Conservation (phyloP, 2,329 filamentous ascomycete species). For the Drechslerella stenobrocha region DNA sequence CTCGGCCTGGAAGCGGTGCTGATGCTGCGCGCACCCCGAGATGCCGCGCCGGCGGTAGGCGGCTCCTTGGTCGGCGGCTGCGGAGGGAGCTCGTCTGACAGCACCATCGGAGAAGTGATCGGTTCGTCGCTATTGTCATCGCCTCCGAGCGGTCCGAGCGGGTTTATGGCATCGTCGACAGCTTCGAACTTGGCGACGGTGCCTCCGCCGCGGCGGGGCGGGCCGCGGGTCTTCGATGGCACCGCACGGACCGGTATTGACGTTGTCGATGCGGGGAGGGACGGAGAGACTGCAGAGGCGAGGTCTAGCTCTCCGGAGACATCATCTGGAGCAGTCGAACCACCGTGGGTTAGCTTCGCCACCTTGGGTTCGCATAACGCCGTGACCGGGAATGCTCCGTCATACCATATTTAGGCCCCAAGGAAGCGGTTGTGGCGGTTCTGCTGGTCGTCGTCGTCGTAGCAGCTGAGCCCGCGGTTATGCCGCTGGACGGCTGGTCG, state of each 20-base stretch:
- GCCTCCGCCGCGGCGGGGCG: conserved; percentile 66
- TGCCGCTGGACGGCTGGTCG: conserved; percentile 43
- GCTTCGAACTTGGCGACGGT: conserved; percentile 78
- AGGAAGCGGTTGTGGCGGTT: not conserved
- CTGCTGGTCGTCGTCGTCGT: not conserved
- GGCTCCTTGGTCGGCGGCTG: conserved; percentile 70
- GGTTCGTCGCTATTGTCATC: conserved; percentile 56
- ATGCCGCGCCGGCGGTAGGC: conserved; percentile 65
- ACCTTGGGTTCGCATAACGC: not conserved
- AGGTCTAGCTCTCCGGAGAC: conserved; percentile 14
- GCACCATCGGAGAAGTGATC: conserved; percentile 50
- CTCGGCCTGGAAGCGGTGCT: conserved; percentile 58
- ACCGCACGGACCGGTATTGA: conserved; percentile 40
- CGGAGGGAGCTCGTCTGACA: conserved; percentile 64
- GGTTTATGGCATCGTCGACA: conserved; percentile 75
- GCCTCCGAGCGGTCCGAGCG: conserved; percentile 67
- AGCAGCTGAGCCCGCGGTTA: conserved; percentile 1
- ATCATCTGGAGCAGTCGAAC: conserved; percentile 19
- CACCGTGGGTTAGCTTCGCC: conserved; percentile 1
- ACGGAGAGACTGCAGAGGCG: conserved; percentile 8
- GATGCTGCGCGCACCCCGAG: conserved; percentile 59
- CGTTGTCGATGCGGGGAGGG: conserved; percentile 18
- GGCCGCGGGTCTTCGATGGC: conserved; percentile 52
- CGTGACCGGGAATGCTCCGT: not conserved
- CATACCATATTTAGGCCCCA: conserved; percentile 32